Evolutionary conservation across 441 rosid species (phyloP).

Genomic region (Caryocar brasiliense): DNA sequence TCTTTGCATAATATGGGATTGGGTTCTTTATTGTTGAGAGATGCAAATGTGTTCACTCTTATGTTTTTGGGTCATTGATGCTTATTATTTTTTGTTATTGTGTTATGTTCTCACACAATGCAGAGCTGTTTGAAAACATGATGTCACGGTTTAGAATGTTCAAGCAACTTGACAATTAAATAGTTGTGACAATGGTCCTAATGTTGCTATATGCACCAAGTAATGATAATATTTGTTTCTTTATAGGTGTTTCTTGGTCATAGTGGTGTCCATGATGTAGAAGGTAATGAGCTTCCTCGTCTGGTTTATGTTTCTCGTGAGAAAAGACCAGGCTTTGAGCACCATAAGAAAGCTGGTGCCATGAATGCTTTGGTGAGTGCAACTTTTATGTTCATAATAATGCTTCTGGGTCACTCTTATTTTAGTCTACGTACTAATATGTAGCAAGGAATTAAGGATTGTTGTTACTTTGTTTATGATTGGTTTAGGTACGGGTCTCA

Average conservation of each 20-base stretch:
- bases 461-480: background rate
- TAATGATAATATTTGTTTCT: background rate
- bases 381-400: background rate
- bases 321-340: conserved; percentile 75
- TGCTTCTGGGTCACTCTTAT: background rate
- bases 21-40: too few relatives aligned
- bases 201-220: background rate
- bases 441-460: background rate
- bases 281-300: conserved; percentile 59
- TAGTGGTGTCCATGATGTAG: conserved; percentile 51
- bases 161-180: too few relatives aligned
- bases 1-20: background rate
- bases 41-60: background rate
- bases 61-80: background rate
- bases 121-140: too few relatives aligned
- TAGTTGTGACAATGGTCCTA: background rate
- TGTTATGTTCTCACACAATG: background rate
- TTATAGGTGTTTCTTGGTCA: conserved; percentile 70
- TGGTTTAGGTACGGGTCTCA: conserved; percentile 53
- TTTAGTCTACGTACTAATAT: background rate
- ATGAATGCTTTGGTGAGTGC: conserved; percentile 57
- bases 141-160: too few relatives aligned
- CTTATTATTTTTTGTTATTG: background rate
- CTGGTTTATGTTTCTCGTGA: conserved; percentile 79
- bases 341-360: conserved; percentile 83